Evolutionary conservation across 768 basidiomycete species (phyloP).

Genomic region (Galerina sulciceps): DNA sequence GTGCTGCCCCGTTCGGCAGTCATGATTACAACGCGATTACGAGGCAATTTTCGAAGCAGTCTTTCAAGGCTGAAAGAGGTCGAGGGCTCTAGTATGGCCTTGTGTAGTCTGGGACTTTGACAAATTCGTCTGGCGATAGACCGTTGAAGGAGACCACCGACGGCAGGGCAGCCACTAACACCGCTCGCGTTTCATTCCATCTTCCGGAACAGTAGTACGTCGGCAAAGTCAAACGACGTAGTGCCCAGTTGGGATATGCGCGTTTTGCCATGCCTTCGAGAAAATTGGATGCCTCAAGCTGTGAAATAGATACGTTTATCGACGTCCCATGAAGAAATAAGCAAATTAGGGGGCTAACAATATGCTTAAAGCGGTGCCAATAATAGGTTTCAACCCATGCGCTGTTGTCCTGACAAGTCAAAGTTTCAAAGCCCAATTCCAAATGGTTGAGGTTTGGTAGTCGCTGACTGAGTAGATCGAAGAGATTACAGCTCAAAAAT

Average conservation of each 20-base stretch:
- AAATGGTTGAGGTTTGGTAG: neutral
- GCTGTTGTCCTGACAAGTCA: neutral
- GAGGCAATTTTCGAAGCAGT: too few relatives aligned
- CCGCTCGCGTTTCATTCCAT: constrained; percentile 2
- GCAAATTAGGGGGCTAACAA: neutral
- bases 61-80: too few relatives aligned
- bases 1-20: too few relatives aligned
- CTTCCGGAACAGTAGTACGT: neutral
- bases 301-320: neutral
- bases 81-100: too few relatives aligned
- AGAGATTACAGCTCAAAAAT: neutral
- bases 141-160: constrained; percentile 10
- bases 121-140: neutral
- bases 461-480: neutral
- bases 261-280: neutral
- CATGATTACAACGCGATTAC: too few relatives aligned
- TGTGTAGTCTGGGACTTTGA: too few relatives aligned
- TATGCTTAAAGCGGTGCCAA: neutral
- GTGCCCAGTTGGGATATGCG: neutral
- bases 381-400: neutral
- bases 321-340: neutral
- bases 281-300: neutral
- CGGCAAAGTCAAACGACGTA: neutral
- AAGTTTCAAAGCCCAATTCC: neutral
- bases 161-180: constrained; percentile 1